A percentile compares a stretch with the other conserved stretches of the same genome.
Conservation (phyloP, 441 rosid genomes). For the Biscutella auriculata region DNA sequence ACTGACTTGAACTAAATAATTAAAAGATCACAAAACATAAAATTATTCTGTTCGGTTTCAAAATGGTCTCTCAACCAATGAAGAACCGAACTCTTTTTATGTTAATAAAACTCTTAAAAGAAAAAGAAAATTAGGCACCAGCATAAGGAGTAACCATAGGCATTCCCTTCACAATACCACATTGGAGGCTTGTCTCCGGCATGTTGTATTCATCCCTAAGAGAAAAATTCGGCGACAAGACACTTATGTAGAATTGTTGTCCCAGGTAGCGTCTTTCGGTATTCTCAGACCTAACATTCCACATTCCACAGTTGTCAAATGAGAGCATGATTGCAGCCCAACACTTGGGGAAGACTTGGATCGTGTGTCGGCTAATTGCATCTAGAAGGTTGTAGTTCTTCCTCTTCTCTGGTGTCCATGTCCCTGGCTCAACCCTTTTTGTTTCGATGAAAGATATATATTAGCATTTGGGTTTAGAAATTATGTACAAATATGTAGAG, state of each 20-base stretch:
- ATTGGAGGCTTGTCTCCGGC: slow-evolving; percentile 42
- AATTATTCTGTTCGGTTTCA: slow-evolving; percentile 1
- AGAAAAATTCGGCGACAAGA: slow-evolving; percentile 41
- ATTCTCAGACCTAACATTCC: slow-evolving; percentile 63
- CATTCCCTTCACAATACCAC: slow-evolving; percentile 37
- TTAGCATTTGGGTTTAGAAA: too few species aligned
- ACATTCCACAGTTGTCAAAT: slow-evolving; percentile 78
- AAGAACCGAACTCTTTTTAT: not conserved
- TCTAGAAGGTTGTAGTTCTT: slow-evolving; percentile 54
- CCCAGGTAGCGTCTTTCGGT: slow-evolving; percentile 53
- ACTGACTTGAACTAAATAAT: slow-evolving; percentile 10
- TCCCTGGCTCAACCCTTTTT: slow-evolving; percentile 50
- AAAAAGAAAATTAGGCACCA: slow-evolving; percentile 24
- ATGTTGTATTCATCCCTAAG: slow-evolving; percentile 65
- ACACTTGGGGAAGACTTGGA: slow-evolving; percentile 66
- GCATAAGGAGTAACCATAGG: slow-evolving; percentile 43
- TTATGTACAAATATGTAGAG: too few species aligned
- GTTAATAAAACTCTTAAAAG: not conserved
- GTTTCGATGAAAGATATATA: not conserved
- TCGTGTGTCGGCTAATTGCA: slow-evolving; percentile 65
- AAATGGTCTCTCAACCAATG: slow-evolving; percentile 7
- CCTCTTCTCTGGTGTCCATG: slow-evolving; percentile 61
- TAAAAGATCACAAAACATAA: slow-evolving; percentile 7
- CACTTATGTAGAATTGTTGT: slow-evolving; percentile 53
- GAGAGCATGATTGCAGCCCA: slow-evolving; percentile 67